These are phyloP conservation scores for Clitopilus passeckerianus DNA, from an alignment of 768 basidiomycete genomes.

Conservation along the genomic window DNA sequence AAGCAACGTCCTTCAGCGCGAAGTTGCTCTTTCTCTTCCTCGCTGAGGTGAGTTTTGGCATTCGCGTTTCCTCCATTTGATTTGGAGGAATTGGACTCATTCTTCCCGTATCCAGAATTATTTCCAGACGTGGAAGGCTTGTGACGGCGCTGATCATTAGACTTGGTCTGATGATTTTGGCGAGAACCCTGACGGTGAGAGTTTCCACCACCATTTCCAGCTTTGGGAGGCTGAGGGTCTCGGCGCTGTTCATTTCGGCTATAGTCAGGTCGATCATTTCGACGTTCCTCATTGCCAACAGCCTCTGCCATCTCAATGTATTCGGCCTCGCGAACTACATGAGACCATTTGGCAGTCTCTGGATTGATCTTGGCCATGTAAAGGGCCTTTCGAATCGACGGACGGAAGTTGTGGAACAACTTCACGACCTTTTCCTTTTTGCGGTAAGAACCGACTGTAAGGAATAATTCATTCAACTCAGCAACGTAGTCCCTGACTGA, in stretches of 20 bases:
- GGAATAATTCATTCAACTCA: constrained; percentile 22
- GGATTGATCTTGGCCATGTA: constrained; percentile 21
- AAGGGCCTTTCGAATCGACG: constrained; percentile 20
- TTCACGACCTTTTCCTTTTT: constrained; percentile 21
- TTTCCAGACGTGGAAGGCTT: no score
- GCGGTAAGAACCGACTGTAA: constrained; percentile 19
- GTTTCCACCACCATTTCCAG: no score
- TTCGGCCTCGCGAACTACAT: constrained; percentile 19
- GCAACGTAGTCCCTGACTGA: constrained; percentile 22
- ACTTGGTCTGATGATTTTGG: no score
- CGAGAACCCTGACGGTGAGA: no score
- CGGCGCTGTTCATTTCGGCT: no score
- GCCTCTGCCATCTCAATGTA: constrained; percentile 18
- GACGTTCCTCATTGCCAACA: constrained; percentile 3
- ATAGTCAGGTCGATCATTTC: no score
- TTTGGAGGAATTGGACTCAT: background rate
- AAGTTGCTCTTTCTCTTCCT: constrained; percentile 9
- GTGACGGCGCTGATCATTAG: no score
- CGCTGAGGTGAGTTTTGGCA: background rate
- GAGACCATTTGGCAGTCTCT: constrained; percentile 16
- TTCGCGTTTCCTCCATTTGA: no score
- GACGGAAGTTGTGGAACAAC: constrained; percentile 25
- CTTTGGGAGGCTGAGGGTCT: background rate
- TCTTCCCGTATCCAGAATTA: background rate
- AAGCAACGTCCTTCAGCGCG: constrained; percentile 18